These are phyloP conservation scores for Cenococcum geophilum DNA, from an alignment of 495 filamentous ascomycete species.

Conservation along the genomic window DNA sequence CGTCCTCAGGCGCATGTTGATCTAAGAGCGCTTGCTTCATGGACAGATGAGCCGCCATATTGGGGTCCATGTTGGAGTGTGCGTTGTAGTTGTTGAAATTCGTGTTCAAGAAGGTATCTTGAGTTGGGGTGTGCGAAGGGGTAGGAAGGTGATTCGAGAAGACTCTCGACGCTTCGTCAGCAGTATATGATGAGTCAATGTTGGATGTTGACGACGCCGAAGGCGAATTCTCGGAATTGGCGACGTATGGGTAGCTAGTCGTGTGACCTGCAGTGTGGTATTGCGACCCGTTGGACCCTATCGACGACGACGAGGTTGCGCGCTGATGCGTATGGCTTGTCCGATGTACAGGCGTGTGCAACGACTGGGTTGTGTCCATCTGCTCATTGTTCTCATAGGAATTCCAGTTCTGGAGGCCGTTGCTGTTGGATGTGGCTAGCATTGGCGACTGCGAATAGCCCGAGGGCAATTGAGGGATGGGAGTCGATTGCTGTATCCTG, in stretches of 20 bases:
- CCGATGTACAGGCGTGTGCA: slow-evolving; percentile 20
- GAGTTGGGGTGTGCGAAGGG: slow-evolving; percentile 36
- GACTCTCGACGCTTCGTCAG: slow-evolving; percentile 29
- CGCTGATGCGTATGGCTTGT: slow-evolving; percentile 27
- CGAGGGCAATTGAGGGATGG: slow-evolving; percentile 23
- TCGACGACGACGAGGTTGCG: slow-evolving; percentile 36
- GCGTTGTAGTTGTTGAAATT: slow-evolving; percentile 18
- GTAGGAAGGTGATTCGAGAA: slow-evolving; percentile 38
- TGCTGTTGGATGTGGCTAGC: slow-evolving; percentile 15
- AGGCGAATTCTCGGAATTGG: slow-evolving; percentile 36
- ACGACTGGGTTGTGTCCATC: slow-evolving; percentile 15
- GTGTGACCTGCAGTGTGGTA: slow-evolving; percentile 29
- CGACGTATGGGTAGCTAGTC: slow-evolving; percentile 34
- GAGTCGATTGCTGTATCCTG: slow-evolving; percentile 34
- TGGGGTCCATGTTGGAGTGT: slow-evolving; percentile 37
- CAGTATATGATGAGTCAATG: slow-evolving; percentile 30
- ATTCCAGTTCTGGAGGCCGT: slow-evolving; percentile 23
- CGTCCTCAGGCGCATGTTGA: slow-evolving; percentile 42
- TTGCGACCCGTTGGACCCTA: slow-evolving; percentile 36
- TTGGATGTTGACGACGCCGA: slow-evolving; percentile 19
- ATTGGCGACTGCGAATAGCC: slow-evolving; percentile 22
- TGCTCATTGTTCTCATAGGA: slow-evolving; percentile 24
- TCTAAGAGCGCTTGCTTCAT: slow-evolving; percentile 54
- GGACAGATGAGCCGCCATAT: slow-evolving; percentile 43
- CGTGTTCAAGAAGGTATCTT: slow-evolving; percentile 28